phyloP scores from a whole-genome alignment of 371 early-diverging fungal genomes.

The Zopfochytrium polystomum region DNA sequence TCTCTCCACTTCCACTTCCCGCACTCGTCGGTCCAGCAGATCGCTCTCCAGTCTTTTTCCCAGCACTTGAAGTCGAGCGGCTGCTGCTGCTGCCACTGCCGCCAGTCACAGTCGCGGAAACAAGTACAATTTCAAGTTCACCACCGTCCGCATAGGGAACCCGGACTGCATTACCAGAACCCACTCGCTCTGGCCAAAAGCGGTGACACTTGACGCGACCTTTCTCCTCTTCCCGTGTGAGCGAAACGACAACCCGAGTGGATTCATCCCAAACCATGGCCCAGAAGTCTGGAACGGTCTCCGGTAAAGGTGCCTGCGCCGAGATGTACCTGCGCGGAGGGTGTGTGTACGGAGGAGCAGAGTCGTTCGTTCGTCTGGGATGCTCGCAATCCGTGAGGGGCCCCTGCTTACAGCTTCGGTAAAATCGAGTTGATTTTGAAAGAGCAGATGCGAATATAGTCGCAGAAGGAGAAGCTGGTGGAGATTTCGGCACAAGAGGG shows the following conservation, averaged over 20 bases:
- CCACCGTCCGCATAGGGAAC: not conserved
- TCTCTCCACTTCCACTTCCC: no score
- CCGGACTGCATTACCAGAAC: not conserved
- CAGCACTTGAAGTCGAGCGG: not conserved
- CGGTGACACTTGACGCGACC: slow-evolving; percentile 70
- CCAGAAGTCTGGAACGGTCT: slow-evolving; percentile 87
- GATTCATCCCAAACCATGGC: slow-evolving; percentile 82
- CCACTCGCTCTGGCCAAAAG: slow-evolving; percentile 63
- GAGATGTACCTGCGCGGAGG: slow-evolving; percentile 63
- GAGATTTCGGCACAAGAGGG: not conserved
- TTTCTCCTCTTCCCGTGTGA: slow-evolving; percentile 79
- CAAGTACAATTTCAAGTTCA: no score
- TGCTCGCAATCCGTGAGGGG: no score
- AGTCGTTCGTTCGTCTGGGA: not conserved
- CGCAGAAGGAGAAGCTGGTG: not conserved
- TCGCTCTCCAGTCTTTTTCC: not conserved
- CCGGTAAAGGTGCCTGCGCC: slow-evolving; percentile 84
- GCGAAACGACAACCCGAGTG: slow-evolving; percentile 76
- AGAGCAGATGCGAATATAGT: no score
- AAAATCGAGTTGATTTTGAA: no score
- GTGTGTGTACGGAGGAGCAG: not conserved
- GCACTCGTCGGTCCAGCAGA: not conserved
- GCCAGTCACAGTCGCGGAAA: no score
- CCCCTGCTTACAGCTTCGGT: no score
- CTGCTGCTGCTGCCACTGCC: not conserved